Evolutionary conservation across 2,329 filamentous ascomycete genomes (phyloP).

Genomic region (Ophioceras dolichostomum): DNA sequence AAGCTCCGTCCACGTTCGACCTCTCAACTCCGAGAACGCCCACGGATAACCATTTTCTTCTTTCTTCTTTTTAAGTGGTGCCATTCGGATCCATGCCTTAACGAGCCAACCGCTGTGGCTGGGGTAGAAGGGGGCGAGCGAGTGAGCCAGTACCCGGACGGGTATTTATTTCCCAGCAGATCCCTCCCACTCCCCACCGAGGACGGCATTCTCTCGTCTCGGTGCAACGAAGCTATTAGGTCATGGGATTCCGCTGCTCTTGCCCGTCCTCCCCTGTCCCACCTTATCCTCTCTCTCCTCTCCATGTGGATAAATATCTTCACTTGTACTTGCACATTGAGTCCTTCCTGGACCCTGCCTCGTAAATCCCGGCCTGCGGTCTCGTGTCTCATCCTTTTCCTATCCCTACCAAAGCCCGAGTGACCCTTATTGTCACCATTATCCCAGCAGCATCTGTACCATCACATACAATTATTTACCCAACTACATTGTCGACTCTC

Average conservation of each 20-base stretch:
- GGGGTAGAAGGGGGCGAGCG: neutral
- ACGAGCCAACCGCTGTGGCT: constrained; percentile 10
- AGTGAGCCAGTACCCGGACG: constrained; percentile 13
- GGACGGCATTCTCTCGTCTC: constrained; percentile 8
- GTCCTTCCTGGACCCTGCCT: too few relatives aligned
- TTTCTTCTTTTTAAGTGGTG: neutral
- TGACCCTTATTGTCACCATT: too few relatives aligned
- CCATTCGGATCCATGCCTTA: constrained; percentile 13
- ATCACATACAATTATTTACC: too few relatives aligned
- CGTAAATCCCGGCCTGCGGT: too few relatives aligned
- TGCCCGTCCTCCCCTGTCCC: too few relatives aligned
- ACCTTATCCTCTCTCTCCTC: too few relatives aligned
- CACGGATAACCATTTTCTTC: neutral
- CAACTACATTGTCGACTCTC: too few relatives aligned
- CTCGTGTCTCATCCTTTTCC: too few relatives aligned
- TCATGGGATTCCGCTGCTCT: constrained; percentile 18
- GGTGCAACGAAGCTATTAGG: constrained; percentile 18
- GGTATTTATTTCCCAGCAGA: constrained; percentile 12
- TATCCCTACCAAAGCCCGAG: too few relatives aligned
- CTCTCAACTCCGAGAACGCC: neutral
- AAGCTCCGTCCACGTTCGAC: neutral
- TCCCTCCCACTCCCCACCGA: constrained; percentile 16
- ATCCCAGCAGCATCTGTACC: too few relatives aligned
- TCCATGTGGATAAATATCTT: constrained; percentile 1
- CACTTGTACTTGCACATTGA: too few relatives aligned